Evolutionary conservation across 2,329 filamentous ascomycete species (phyloP).

Genomic region (Periconia sp.): DNA sequence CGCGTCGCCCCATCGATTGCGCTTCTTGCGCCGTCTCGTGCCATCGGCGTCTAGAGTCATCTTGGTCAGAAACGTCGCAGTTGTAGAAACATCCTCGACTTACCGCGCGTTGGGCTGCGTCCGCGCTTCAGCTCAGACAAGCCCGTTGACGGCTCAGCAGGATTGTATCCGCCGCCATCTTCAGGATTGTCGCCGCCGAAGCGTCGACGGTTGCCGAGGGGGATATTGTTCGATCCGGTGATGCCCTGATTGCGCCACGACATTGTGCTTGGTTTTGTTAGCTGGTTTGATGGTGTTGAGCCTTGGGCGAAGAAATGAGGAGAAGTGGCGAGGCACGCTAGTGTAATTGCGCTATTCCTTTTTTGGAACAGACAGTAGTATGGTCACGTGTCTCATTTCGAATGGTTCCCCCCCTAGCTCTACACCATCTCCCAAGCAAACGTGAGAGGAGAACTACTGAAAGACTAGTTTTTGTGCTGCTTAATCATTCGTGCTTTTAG

Average conservation of each 20-base stretch:
- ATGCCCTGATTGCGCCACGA: conserved; percentile 77
- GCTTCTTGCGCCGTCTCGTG: conserved; percentile 91
- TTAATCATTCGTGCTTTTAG: too few relatives aligned
- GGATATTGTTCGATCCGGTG: conserved; percentile 98
- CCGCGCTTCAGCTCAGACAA: conserved; percentile 75
- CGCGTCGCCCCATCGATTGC: conserved; percentile 97
- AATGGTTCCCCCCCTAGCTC: too few relatives aligned
- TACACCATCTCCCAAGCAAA: too few relatives aligned
- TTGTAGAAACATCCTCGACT: too few relatives aligned
- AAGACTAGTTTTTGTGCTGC: too few relatives aligned
- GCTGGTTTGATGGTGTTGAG: conserved; percentile 12
- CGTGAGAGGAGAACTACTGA: too few relatives aligned
- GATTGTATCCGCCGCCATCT: conserved; percentile 54
- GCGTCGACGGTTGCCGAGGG: conserved; percentile 81
- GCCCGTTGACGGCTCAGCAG: conserved; percentile 53
- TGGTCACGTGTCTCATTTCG: conserved; percentile 13
- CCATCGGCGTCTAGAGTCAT: conserved; percentile 64
- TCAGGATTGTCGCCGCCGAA: conserved; percentile 68
- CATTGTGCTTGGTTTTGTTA: conserved; percentile 57
- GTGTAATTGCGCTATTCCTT: background rate
- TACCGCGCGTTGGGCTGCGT: conserved; percentile 85
- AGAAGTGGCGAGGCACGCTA: conserved; percentile 6
- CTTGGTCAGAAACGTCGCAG: too few relatives aligned
- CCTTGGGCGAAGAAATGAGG: conserved; percentile 13
- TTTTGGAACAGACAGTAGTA: background rate